Base-by-base conservation (phyloP, 345 rosid genomes). In the Melaleuca quinquenervia region DNA sequence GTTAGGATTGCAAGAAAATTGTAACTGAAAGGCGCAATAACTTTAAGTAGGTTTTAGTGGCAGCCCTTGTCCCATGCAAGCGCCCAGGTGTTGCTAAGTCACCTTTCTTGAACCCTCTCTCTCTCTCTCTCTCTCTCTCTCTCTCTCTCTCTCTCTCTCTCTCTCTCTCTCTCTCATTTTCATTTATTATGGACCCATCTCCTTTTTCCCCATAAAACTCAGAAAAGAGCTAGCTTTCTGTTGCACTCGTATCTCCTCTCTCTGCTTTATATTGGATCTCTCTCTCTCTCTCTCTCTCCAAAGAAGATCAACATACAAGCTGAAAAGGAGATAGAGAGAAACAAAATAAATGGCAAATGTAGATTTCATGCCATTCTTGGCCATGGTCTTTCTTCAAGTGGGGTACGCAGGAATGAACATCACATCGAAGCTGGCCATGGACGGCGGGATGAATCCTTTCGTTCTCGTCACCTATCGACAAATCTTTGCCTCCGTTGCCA, bases 341-440 rank as follows among this genome's bases (percentile, higher is more conserved):
- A 41, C 41, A 27, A 14, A 82, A 70, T 48, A 70, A 70, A 70
- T 70, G 80, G 48, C 48, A 20, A 8, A 20, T 0, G 80, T 36
- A 36, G 80, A 70, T 70, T 12, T 91, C 55, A 24, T 94, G 86
- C 98, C 99, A 5, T 94, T 91, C 84, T 83, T 95, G 91, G 98
- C 94, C 75, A 96, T 95, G 96, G 95, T 94, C 29, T 45, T 91
- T 26, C 92, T 94, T 36, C 98, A 96, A 86, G 11, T 93, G 18
- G 98, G 96, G 29, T 96, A 85, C 45, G 98, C 99, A 16, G 97
- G 96, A 21, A 93, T 97, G 99, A 96, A 92, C 87, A 91, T 97
- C 41, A 94, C 92, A 6, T 95, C 98, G 32, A 96, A 97, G 90
- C 89, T 97, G 85, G 98, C 99, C 78, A 89, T 97, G 96, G 96